Evolutionary conservation across 1,284 basidiomycete genomes (phyloP).

Genomic region (Cutaneotrichosporon sp.): DNA sequence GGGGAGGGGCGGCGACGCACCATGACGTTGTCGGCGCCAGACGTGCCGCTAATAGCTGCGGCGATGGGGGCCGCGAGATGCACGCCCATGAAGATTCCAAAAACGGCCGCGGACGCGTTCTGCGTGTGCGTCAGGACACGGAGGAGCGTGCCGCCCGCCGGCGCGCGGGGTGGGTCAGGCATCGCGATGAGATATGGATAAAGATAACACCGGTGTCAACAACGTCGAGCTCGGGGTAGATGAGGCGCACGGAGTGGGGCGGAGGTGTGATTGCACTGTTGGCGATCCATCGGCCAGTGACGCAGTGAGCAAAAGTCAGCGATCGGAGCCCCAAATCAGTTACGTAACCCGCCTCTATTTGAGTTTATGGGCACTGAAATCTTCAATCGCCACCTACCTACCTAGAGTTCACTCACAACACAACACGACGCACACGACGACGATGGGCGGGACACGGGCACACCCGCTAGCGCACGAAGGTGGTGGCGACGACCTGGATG

Average conservation of each 20-base stretch:
- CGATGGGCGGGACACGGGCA: neutral
- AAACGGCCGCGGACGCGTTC: constrained; percentile 41
- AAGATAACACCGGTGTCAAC: neutral
- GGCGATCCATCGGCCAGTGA: no score
- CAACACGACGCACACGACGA: neutral
- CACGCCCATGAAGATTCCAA: constrained; percentile 36
- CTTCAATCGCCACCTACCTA: neutral
- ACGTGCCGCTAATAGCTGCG: constrained; percentile 31
- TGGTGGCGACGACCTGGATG: constrained; percentile 43
- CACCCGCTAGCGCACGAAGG: constrained; percentile 8
- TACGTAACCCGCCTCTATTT: no score
- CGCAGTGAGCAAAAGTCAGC: no score
- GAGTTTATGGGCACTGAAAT: constrained; percentile 2
- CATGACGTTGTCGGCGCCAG: constrained; percentile 35
- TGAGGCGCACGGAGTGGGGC: neutral
- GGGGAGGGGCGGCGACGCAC: constrained; percentile 29
- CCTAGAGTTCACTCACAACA: neutral
- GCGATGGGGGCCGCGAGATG: constrained; percentile 42
- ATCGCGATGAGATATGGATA: no score
- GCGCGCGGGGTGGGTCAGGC: neutral
- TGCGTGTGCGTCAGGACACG: constrained; percentile 38
- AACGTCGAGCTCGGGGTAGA: neutral
- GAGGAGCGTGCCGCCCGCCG: constrained; percentile 19
- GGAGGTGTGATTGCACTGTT: neutral
- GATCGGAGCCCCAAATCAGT: no score